phyloP scores from a whole-genome alignment of 306 rosid species.

The Quercus gilva region DNA sequence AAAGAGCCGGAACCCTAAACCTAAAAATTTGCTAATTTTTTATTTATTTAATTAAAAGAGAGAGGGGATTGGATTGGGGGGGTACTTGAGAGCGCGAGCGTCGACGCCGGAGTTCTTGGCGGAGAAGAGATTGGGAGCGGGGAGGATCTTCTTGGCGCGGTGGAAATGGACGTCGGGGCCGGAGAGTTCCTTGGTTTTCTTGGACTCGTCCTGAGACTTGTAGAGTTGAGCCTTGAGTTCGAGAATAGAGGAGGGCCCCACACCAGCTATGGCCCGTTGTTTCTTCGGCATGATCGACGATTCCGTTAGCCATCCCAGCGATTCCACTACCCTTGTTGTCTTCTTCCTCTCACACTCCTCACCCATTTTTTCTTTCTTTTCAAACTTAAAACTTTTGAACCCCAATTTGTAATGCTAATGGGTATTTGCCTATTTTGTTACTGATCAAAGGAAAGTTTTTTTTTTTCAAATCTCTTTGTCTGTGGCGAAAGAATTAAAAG shows the following conservation, averaged over 20 bases:
- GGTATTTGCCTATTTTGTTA: too few relatives aligned
- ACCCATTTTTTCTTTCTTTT: constrained; percentile 26
- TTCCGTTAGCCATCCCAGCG: constrained; percentile 98
- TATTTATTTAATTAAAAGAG: neutral
- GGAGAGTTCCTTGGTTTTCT: constrained; percentile 56
- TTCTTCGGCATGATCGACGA: constrained; percentile 95
- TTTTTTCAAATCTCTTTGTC: too few relatives aligned
- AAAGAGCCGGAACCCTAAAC: neutral
- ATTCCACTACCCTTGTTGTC: constrained; percentile 63
- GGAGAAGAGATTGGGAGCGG: constrained; percentile 43
- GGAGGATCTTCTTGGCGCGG: constrained; percentile 69
- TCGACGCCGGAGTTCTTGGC: constrained; percentile 82
- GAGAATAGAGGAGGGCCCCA: constrained; percentile 85
- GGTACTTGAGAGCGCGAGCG: constrained; percentile 73
- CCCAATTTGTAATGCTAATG: too few relatives aligned
- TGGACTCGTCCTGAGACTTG: constrained; percentile 84
- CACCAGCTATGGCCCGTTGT: constrained; percentile 82
- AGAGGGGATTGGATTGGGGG: neutral
- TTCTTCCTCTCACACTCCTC: constrained; percentile 49
- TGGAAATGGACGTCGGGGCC: constrained; percentile 64
- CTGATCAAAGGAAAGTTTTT: too few relatives aligned
- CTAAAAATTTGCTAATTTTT: neutral
- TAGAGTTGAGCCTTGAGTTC: constrained; percentile 91
- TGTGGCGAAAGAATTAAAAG: too few relatives aligned
- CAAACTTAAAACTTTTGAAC: too few relatives aligned